Evolutionary conservation across 164 flowering plant genomes (phyloP).

Genomic region (Nymphaea colorata): DNA sequence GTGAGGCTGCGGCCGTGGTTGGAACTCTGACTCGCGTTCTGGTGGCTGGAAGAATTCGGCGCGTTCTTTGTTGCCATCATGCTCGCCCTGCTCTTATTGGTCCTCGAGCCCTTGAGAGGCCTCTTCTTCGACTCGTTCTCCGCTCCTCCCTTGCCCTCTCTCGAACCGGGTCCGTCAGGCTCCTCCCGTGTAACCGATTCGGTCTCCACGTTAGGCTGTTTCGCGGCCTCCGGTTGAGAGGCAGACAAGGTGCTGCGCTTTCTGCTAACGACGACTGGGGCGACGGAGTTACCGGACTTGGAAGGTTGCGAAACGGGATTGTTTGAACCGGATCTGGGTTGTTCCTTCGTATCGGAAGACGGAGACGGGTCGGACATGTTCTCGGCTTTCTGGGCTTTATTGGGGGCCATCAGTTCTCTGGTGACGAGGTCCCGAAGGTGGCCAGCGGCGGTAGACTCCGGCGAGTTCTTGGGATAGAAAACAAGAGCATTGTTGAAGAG

Average conservation of each 20-base stretch:
- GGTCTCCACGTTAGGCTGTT: neutral
- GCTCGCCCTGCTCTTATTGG: slow-evolving; percentile 1
- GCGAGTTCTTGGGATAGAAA: slow-evolving; percentile 40
- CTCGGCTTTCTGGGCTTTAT: slow-evolving; percentile 4
- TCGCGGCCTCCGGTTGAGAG: neutral
- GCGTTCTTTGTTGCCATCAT: neutral
- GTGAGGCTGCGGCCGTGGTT: slow-evolving; percentile 9
- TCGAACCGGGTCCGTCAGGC: slow-evolving; percentile 7
- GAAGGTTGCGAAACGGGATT: neutral
- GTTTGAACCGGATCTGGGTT: neutral
- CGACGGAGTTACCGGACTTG: neutral
- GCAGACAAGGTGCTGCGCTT: neutral
- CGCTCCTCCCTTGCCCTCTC: slow-evolving; percentile 4
- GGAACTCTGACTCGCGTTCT: slow-evolving; percentile 4
- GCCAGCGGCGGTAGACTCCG: slow-evolving; percentile 33
- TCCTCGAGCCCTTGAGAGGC: neutral
- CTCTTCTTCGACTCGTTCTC: slow-evolving; percentile 12
- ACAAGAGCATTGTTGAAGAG: slow-evolving; percentile 55
- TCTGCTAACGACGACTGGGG: slow-evolving; percentile 13
- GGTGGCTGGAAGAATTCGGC: neutral
- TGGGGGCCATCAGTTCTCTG: slow-evolving; percentile 18
- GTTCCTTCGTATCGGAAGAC: neutral
- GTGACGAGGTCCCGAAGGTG: slow-evolving; percentile 36
- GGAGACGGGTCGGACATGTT: slow-evolving; percentile 8
- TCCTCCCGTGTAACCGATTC: neutral